Percentiles rank a stretch among this genome's conserved stretches.
Evolutionary conservation across 176 grass and related monocot genomes (phyloP).

Genomic region (Carex littledalei): DNA sequence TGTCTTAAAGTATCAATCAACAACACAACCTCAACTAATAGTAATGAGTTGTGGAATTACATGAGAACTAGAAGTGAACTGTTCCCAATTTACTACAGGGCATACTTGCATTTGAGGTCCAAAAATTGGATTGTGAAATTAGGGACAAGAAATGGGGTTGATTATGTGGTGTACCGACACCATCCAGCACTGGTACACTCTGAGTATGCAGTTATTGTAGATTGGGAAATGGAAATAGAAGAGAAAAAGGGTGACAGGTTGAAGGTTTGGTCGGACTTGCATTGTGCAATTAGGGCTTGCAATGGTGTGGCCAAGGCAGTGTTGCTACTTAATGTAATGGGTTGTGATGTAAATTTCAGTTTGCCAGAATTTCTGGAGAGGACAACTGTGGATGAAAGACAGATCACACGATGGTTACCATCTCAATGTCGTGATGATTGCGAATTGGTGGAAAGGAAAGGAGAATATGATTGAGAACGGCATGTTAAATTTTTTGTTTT

Average conservation of each 20-base stretch:
- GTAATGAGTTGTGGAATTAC: constrained; percentile 38
- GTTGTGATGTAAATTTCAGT: background rate
- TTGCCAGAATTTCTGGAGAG: constrained; percentile 37
- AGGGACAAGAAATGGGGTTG: constrained; percentile 44
- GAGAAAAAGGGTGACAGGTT: constrained; percentile 9
- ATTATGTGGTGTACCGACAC: constrained; percentile 74
- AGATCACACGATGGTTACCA: constrained; percentile 44
- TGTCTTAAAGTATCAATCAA: constrained; percentile 30
- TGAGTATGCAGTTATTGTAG: constrained; percentile 56
- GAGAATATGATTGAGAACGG: background rate
- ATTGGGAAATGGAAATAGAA: constrained; percentile 18
- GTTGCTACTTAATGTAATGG: constrained; percentile 40
- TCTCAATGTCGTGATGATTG: constrained; percentile 41
- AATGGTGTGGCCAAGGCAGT: constrained; percentile 65
- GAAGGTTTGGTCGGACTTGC: constrained; percentile 46
- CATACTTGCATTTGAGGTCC: constrained; percentile 28
- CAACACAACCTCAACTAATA: background rate
- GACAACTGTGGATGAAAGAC: constrained; percentile 46
- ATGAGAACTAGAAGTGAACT: constrained; percentile 22
- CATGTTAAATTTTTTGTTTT: too few species aligned
- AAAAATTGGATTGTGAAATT: constrained; percentile 71
- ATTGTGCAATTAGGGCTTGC: constrained; percentile 41
- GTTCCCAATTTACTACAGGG: constrained; percentile 54
- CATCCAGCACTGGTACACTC: constrained; percentile 65
- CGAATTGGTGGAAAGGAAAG: background rate